Evolutionary conservation across 2,329 filamentous ascomycete genomes (phyloP), one percentile per base, ranked within the genome.

Genomic region (Trichoderma asperellum): DNA sequence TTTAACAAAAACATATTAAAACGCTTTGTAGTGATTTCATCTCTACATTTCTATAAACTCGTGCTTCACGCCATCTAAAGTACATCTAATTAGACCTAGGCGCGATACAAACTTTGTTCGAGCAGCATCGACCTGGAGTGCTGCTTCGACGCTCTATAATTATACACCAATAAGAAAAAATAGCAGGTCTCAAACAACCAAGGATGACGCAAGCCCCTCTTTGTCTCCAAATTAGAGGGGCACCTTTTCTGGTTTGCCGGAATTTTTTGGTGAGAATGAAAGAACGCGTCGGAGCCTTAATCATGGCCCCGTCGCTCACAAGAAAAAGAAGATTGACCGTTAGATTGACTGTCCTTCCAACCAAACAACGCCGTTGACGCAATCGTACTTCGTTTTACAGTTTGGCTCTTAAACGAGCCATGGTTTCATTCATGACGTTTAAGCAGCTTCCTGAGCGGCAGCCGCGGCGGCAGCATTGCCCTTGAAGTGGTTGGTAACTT

Each of bases 401-500:
- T 52, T 43, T 58, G 61, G 49, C 68, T 43, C 29, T 11, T 35
- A 40, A 52, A 59, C 6, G 24, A 53, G 29, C 53, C 55, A 59
- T 59, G 37, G 35, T 32, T 60, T 65, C 52, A 58, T 65, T 58
- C 65, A 68, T 56, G 59, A 40, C 61, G 24, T 56, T 66, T 69
- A 67, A 37, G 67, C 37, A 34, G 69, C 35, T 21, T 59, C 57
- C 57, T 63, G 34, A 21, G 67, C 67, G n/a, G 56, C 65, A 21
- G 56, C 65, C 12, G 56, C 58, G 6, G 69, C 66, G 12, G 40
- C 43, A 27, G 70, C 32, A 34, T 69, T 63, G 60, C 72, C 76
- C 71, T 82, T 82, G 67, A 87, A 82, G 76, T 83, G 85, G 75
- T 79, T 83, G 71, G 83, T 81, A 52, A 86, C 83, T 73, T 82